A percentile compares a stretch with the other conserved stretches of the same genome.
These are phyloP conservation scores for Ascochyta koolunga DNA, from an alignment of 2,329 filamentous ascomycete species.

Conservation along the genomic window DNA sequence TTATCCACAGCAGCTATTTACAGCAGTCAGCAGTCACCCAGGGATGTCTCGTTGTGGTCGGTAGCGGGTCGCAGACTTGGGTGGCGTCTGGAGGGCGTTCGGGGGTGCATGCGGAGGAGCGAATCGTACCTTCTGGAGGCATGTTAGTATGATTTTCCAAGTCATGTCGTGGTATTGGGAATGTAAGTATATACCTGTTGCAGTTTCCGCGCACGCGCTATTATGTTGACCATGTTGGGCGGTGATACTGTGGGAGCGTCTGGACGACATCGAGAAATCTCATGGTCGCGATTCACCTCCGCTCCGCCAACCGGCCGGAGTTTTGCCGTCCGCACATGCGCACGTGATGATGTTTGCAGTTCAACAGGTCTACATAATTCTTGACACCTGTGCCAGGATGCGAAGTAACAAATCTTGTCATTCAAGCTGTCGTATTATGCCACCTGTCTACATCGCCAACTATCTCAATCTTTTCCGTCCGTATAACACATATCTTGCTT, in stretches of 20 bases:
- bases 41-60: neutral
- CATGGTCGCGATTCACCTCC: slow-evolving; percentile 3
- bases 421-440: neutral
- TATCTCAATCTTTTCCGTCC: neutral
- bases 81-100: slow-evolving; percentile 10
- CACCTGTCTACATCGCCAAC: neutral
- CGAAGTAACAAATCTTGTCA: neutral
- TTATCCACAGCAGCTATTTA: slow-evolving; percentile 72
- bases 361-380: neutral
- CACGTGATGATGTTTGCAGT: neutral
- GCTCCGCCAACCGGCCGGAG: slow-evolving; percentile 11
- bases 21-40: neutral
- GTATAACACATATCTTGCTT: neutral
- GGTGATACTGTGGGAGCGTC: neutral
- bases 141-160: slow-evolving; percentile 27
- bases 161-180: neutral
- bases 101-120: slow-evolving; percentile 22
- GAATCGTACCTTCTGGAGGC: slow-evolving; percentile 40
- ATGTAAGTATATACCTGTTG: slow-evolving; percentile 65
- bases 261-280: slow-evolving; percentile 10
- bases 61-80: slow-evolving; percentile 10
- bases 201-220: slow-evolving; percentile 76
- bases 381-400: neutral
- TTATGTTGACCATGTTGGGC: slow-evolving; percentile 59
- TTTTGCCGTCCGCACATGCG: slow-evolving; percentile 2